Conservation (phyloP, 2,329 filamentous ascomycete genomes). For the Pseudogymnoascus sp. region DNA sequence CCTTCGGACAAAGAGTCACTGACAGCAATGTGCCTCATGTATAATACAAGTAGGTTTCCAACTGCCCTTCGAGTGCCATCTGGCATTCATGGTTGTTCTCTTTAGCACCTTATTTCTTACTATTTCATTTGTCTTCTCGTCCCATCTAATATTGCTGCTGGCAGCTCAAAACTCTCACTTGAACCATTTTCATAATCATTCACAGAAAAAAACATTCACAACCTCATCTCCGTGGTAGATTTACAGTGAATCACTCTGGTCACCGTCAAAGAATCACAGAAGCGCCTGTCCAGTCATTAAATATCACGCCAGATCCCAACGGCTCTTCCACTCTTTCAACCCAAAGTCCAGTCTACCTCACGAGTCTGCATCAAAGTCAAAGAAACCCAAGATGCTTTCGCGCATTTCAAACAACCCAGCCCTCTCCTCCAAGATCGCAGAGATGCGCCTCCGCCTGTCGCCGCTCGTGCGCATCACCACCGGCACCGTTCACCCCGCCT, state of each 20-base stretch:
- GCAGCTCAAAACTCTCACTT: conserved; percentile 1
- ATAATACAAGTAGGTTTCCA: conserved; percentile 8
- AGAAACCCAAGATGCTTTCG: background rate
- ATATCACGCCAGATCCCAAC: background rate
- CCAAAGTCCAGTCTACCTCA: background rate
- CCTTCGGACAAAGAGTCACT: background rate
- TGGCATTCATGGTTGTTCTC: background rate
- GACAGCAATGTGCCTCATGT: background rate
- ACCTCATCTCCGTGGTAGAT: background rate
- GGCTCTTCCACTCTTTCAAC: background rate
- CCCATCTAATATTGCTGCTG: background rate
- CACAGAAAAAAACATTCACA: background rate
- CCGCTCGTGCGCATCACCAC: conserved; percentile 60
- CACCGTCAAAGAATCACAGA: background rate
- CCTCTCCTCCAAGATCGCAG: conserved; percentile 55
- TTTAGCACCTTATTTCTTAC: background rate
- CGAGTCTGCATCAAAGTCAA: background rate
- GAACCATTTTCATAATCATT: background rate
- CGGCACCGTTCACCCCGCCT: conserved; percentile 57
- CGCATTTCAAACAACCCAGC: conserved; percentile 38
- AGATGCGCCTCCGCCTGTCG: conserved; percentile 60
- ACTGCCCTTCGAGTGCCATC: background rate
- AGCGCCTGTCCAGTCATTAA: background rate
- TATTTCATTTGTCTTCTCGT: conserved; percentile 5
- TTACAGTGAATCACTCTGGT: background rate